Evolutionary conservation across 495 filamentous ascomycete genomes (phyloP).

Genomic region (Hypoxylon lenormandii): DNA sequence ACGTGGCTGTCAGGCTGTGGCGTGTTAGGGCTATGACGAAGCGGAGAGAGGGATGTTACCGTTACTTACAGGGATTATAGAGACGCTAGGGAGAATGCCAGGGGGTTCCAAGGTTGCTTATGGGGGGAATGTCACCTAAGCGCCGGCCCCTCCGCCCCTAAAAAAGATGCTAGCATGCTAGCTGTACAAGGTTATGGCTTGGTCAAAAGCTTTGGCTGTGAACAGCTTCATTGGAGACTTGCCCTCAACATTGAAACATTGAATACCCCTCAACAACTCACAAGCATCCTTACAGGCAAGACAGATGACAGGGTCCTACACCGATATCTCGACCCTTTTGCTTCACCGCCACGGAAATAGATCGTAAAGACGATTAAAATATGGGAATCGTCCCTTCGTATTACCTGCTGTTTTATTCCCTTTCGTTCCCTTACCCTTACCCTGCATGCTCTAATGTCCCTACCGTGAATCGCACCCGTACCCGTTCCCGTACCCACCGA

Average conservation of each 20-base stretch:
- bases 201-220: constrained; percentile 22
- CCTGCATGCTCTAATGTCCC: neutral
- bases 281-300: constrained; percentile 14
- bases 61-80: neutral
- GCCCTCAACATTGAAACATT: no score
- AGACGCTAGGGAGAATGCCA: neutral
- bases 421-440: neutral
- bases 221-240: constrained; percentile 5
- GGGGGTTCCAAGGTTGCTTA: constrained; percentile 7
- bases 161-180: constrained; percentile 18
- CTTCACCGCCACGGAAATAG: constrained; percentile 32
- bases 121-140: constrained; percentile 1
- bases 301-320: constrained; percentile 33
- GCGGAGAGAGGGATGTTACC: constrained; percentile 20
- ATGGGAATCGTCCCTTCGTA: constrained; percentile 12
- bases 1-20: no score
- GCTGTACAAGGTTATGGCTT: constrained; percentile 29
- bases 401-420: constrained; percentile 6
- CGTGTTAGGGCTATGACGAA: constrained; percentile 33
- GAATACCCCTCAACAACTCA: neutral
- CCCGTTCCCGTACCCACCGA: no score
- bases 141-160: neutral
- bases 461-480: no score
- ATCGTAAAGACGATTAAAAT: constrained; percentile 16
- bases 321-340: constrained; percentile 20